A percentile compares a stretch with the other conserved stretches of the same genome.
Conservation (phyloP, 2,329 filamentous ascomycete genomes). For the Tothia fuscella region DNA sequence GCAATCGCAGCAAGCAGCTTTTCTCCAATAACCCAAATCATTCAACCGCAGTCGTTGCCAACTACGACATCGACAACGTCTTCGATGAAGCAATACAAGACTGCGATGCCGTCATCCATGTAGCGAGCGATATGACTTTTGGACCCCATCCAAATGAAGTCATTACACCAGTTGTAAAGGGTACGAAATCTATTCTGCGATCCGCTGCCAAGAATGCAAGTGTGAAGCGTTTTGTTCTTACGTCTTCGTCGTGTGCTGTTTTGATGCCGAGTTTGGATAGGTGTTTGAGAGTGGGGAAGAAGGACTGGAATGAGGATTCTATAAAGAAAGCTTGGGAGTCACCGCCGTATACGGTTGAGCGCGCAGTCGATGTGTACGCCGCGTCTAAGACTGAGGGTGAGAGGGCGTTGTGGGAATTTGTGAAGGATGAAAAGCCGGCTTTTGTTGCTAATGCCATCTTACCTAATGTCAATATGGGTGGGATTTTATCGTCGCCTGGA, state of each 20-base stretch:
- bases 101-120: constrained; percentile 4
- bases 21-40: constrained; percentile 15
- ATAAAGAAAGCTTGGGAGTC: not conserved
- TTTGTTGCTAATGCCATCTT: constrained; percentile 6
- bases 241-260: constrained; percentile 6
- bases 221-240: constrained; percentile 10
- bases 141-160: constrained; percentile 3
- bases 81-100: constrained; percentile 3
- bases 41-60: not conserved
- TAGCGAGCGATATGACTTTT: constrained; percentile 8
- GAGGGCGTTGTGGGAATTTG: not conserved
- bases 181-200: not conserved
- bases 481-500: not conserved
- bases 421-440: not conserved
- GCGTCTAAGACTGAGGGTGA: constrained; percentile 7
- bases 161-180: constrained; percentile 1
- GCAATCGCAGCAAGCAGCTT: constrained; percentile 19
- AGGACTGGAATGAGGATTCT: constrained; percentile 9
- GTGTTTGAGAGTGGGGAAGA: not conserved
- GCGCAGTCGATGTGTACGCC: not conserved
- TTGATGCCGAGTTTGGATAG: constrained; percentile 1
- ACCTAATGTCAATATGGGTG: not conserved
- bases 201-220: not conserved
- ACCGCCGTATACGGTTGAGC: not conserved
- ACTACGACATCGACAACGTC: not conserved